Conservation (phyloP, 2,329 filamentous ascomycete genomes). For the Penicillium sp. region DNA sequence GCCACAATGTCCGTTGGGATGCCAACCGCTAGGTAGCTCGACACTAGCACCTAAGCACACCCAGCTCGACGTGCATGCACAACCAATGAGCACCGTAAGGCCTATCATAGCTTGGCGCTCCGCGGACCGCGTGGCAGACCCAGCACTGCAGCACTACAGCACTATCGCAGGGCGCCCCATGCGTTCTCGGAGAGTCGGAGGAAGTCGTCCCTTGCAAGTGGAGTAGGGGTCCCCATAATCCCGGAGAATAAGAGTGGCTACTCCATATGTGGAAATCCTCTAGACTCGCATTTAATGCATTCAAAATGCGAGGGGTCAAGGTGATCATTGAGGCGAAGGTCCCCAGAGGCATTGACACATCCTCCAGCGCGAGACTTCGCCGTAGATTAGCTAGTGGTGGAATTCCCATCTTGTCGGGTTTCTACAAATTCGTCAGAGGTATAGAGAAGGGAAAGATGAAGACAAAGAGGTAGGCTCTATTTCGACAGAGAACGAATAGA, state of each 20-base stretch:
- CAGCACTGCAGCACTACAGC: not conserved
- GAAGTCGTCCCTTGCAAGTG: slow-evolving; percentile 3
- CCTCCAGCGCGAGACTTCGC: not conserved
- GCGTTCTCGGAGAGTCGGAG: slow-evolving; percentile 9
- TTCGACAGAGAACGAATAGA: not conserved
- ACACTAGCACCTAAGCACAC: too few species aligned
- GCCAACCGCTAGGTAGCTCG: slow-evolving; percentile 12
- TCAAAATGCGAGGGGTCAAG: slow-evolving; percentile 3
- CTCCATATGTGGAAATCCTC: not conserved
- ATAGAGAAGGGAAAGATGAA: not conserved
- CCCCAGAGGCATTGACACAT: not conserved
- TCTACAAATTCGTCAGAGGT: slow-evolving; percentile 8
- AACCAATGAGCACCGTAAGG: slow-evolving; percentile 25
- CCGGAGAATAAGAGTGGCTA: not conserved
- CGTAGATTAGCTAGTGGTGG: not conserved
- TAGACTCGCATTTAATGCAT: not conserved
- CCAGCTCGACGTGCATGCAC: not conserved
- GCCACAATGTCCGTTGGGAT: slow-evolving; percentile 20
- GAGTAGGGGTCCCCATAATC: not conserved
- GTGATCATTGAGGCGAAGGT: slow-evolving; percentile 4
- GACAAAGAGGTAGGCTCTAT: not conserved
- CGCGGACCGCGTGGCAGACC: slow-evolving; percentile 16
- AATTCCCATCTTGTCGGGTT: not conserved
- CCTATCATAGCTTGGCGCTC: slow-evolving; percentile 30
- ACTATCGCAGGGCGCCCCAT: slow-evolving; percentile 10